These are phyloP conservation scores for Chlorella sp. DNA, from an alignment of 139 green algal genomes.

Conservation along the genomic window DNA sequence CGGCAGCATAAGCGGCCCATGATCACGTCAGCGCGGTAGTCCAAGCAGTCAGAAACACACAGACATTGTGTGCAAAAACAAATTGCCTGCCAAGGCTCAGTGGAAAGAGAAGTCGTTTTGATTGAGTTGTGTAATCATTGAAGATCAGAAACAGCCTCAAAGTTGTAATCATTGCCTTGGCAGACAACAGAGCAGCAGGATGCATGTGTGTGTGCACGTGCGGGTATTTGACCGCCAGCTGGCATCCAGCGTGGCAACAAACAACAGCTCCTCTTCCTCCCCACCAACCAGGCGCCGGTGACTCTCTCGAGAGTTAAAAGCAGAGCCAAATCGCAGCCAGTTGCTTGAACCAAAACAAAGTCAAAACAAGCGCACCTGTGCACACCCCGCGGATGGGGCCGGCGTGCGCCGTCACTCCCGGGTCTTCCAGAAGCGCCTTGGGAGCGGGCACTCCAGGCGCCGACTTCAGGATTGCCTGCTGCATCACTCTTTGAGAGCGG, in stretches of 20 bases:
- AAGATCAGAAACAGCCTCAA: constrained; percentile 62
- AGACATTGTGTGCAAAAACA: no score
- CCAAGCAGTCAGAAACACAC: not conserved
- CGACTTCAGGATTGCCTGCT: not conserved
- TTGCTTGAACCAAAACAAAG: not conserved
- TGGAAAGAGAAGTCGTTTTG: constrained; percentile 57
- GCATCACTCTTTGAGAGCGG: constrained; percentile 13
- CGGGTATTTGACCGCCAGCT: no score
- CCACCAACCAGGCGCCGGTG: no score
- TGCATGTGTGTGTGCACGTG: no score
- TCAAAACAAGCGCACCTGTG: not conserved
- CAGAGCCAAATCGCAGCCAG: no score
- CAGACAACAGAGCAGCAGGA: not conserved
- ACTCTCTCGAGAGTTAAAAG: no score
- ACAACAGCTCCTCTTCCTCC: no score
- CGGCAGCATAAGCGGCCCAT: not conserved
- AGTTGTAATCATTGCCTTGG: constrained; percentile 36
- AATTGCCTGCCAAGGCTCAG: not conserved
- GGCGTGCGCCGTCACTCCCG: constrained; percentile 67
- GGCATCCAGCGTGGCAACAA: no score
- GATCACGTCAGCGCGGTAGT: not conserved
- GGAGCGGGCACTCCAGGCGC: not conserved
- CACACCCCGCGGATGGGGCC: constrained; percentile 70
- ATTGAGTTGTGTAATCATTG: constrained; percentile 43
- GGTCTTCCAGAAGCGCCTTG: constrained; percentile 8